Conservation (phyloP, 352 stramenopile species). For the Globisporangium iwayamae region DNA sequence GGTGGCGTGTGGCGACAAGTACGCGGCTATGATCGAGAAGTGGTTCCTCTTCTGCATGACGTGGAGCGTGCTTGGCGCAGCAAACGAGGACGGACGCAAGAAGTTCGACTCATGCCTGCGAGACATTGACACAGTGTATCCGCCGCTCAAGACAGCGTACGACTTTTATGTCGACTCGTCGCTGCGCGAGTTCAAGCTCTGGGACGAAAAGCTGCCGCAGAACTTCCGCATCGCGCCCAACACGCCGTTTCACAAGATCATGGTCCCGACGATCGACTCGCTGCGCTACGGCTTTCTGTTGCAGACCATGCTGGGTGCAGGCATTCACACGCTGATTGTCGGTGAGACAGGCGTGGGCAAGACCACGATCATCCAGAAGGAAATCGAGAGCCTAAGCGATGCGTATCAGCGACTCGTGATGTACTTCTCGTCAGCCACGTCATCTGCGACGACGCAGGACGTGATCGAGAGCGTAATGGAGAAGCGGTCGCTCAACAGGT, state of each 20-base stretch:
- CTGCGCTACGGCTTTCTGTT: constrained; percentile 80
- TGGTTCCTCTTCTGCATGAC: constrained; percentile 86
- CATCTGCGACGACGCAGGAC: constrained; percentile 83
- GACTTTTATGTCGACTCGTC: constrained; percentile 90
- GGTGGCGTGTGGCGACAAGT: constrained; percentile 57
- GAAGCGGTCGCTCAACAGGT: constrained; percentile 87
- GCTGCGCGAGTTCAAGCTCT: constrained; percentile 77
- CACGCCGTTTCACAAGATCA: constrained; percentile 83
- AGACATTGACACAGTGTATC: constrained; percentile 91
- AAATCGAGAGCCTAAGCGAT: constrained; percentile 79
- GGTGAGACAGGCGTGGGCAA: constrained; percentile 90
- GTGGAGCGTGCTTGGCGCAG: constrained; percentile 83
- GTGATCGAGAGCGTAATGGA: constrained; percentile 91
- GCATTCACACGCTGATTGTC: constrained; percentile 84
- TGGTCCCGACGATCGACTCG: constrained; percentile 85
- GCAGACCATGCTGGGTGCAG: constrained; percentile 68
- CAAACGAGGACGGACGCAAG: constrained; percentile 82
- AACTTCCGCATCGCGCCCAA: constrained; percentile 72
- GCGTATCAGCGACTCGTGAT: constrained; percentile 76
- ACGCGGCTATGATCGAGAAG: constrained; percentile 63
- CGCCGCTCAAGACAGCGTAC: constrained; percentile 89
- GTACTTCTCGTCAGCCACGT: constrained; percentile 90
- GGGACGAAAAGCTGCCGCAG: constrained; percentile 75
- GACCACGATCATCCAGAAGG: constrained; percentile 79
- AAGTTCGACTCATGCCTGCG: constrained; percentile 86